Conservation (phyloP, 768 basidiomycete species). For the Roridomyces roridus region DNA sequence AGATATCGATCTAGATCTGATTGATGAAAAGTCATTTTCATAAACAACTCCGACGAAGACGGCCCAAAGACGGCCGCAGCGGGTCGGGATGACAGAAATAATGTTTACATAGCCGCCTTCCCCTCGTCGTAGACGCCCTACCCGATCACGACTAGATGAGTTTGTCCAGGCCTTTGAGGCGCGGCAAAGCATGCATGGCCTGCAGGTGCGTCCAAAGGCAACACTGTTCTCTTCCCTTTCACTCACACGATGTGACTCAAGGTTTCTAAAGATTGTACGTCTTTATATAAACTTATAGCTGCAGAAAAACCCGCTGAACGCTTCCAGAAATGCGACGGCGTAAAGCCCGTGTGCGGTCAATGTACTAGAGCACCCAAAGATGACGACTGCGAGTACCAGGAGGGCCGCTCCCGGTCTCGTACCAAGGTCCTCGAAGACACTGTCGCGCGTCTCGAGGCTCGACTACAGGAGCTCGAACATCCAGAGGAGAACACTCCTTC, state of each 20-base stretch:
- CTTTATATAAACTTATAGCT: neutral
- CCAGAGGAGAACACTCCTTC: slow-evolving; percentile 29
- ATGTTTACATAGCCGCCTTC: too few relatives aligned
- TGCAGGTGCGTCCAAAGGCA: slow-evolving; percentile 44
- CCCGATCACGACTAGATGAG: slow-evolving; percentile 30
- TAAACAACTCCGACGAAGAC: too few relatives aligned
- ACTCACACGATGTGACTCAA: slow-evolving; percentile 25
- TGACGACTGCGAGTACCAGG: slow-evolving; percentile 76
- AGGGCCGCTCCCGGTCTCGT: slow-evolving; percentile 64
- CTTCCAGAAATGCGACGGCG: slow-evolving; percentile 69
- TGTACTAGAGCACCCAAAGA: slow-evolving; percentile 63
- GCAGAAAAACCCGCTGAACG: slow-evolving; percentile 3
- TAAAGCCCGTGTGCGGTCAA: slow-evolving; percentile 67
- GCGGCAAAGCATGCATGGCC: slow-evolving; percentile 61
- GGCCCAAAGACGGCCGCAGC: too few relatives aligned
- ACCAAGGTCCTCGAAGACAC: slow-evolving; percentile 56
- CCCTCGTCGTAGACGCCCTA: slow-evolving; percentile 42
- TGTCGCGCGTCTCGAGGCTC: slow-evolving; percentile 41
- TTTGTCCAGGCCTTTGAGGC: slow-evolving; percentile 50
- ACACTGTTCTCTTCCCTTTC: neutral
- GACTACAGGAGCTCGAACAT: slow-evolving; percentile 45
- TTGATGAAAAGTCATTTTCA: too few relatives aligned
- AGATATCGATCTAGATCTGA: too few relatives aligned
- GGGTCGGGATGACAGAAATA: too few relatives aligned
- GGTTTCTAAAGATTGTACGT: slow-evolving; percentile 58